phyloP scores from a whole-genome alignment of 164 flowering plant genomes.

The Chloranthus sessilifolius region DNA sequence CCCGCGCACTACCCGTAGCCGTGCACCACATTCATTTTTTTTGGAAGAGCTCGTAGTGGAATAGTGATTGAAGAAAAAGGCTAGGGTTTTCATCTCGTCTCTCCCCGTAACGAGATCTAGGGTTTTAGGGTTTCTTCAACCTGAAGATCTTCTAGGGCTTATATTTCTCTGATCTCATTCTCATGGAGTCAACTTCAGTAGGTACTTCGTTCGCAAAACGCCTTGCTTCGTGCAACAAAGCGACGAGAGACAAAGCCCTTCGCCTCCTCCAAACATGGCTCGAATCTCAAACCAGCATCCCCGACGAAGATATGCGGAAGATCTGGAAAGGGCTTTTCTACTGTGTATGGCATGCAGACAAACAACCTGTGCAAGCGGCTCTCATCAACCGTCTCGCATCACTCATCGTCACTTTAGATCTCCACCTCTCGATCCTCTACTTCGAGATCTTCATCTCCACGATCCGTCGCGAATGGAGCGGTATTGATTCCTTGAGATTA shows the following conservation, averaged over 20 bases:
- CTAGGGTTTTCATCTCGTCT: too few relatives aligned
- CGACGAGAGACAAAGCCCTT: conserved; percentile 45
- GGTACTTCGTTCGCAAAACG: conserved; percentile 36
- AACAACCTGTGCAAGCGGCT: conserved; percentile 33
- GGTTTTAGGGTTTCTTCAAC: too few relatives aligned
- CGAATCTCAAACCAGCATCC: conserved; percentile 31
- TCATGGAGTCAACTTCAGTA: conserved; percentile 11
- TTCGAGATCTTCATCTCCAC: conserved; percentile 60
- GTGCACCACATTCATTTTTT: too few relatives aligned
- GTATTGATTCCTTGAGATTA: conserved; percentile 69
- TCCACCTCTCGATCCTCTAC: conserved; percentile 40
- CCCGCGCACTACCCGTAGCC: too few relatives aligned
- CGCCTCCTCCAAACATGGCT: conserved; percentile 49
- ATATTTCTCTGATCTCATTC: too few relatives aligned
- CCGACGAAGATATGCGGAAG: conserved; percentile 58
- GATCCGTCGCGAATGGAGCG: conserved; percentile 89
- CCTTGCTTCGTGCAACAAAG: conserved; percentile 60
- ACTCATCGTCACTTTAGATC: conserved; percentile 28
- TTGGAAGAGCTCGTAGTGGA: too few relatives aligned
- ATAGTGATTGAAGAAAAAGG: too few relatives aligned
- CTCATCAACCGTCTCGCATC: conserved; percentile 56
- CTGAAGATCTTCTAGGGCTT: too few relatives aligned
- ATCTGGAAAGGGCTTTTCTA: conserved; percentile 95
- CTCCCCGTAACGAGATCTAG: too few relatives aligned
- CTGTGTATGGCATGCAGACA: conserved; percentile 43